These are phyloP conservation scores for Penicillium atrosanguineum DNA, from an alignment of 495 filamentous ascomycete species.

Conservation along the genomic window DNA sequence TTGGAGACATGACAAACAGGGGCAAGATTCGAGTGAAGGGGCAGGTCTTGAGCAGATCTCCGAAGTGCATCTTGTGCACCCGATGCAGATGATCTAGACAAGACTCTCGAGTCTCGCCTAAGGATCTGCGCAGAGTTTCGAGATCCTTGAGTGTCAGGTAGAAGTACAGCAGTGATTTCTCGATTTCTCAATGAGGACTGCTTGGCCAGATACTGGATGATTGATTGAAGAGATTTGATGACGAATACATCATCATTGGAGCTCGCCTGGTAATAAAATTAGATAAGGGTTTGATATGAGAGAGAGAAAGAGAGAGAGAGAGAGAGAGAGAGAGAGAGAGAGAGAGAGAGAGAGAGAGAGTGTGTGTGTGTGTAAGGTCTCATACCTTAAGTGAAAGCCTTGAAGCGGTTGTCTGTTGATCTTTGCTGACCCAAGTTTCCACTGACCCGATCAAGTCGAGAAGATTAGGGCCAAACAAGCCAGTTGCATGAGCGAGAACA, in stretches of 20 bases:
- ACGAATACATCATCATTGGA: conserved; percentile 1
- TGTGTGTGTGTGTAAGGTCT: no score
- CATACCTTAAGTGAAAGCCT: conserved; percentile 31
- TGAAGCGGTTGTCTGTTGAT: conserved; percentile 12
- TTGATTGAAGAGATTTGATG: conserved; percentile 13
- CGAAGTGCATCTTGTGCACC: conserved; percentile 3
- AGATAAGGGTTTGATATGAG: conserved; percentile 1
- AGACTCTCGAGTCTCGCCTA: conserved; percentile 1
- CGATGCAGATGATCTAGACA: neutral
- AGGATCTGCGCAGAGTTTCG: neutral
- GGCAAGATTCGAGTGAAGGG: conserved; percentile 22
- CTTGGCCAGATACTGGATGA: conserved; percentile 20
- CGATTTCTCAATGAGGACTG: conserved; percentile 12
- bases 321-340: no score
- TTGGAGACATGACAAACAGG: conserved; percentile 62
- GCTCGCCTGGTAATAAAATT: conserved; percentile 2
- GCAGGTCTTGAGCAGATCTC: conserved; percentile 8
- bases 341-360: no score
- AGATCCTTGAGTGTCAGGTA: conserved; percentile 8
- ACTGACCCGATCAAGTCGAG: conserved; percentile 19
- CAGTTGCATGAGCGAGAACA: conserved; percentile 10
- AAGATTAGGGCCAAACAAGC: conserved; percentile 14
- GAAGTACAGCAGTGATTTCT: conserved; percentile 24
- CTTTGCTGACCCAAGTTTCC: conserved; percentile 27
- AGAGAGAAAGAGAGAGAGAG: no score